Percentiles rank a stretch among this genome's conserved stretches.
phyloP scores from a whole-genome alignment of 1,284 basidiomycete species.

The Malassezia globosa region DNA sequence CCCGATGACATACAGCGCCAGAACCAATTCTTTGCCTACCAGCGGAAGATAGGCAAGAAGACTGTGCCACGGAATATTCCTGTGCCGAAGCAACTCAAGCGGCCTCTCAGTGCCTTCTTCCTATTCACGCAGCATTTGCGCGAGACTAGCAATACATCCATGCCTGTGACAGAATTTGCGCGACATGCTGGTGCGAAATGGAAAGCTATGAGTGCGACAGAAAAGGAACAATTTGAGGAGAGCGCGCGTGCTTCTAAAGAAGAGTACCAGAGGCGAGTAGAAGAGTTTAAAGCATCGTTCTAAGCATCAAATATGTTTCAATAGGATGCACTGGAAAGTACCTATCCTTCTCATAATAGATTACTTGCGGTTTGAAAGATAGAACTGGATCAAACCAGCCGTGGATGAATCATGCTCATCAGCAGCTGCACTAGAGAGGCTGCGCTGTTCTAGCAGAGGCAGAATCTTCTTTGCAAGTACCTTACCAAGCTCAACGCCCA shows the following conservation, averaged over 20 bases:
- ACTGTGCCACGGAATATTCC: constrained; percentile 23
- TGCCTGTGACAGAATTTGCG: constrained; percentile 23
- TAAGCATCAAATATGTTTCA: neutral
- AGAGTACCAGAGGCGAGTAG: constrained; percentile 27
- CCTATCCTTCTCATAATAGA: neutral
- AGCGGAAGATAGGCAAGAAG: constrained; percentile 33
- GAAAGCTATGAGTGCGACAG: constrained; percentile 25
- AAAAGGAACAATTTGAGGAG: constrained; percentile 31
- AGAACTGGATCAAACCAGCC: constrained; percentile 34
- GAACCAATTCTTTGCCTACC: constrained; percentile 32
- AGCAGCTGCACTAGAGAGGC: constrained; percentile 56
- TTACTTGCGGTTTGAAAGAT: constrained; percentile 30
- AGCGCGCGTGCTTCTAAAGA: constrained; percentile 21
- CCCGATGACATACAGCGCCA: constrained; percentile 40
- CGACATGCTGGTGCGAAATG: constrained; percentile 27
- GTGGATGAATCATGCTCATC: constrained; percentile 68
- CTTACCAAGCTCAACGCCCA: constrained; percentile 65
- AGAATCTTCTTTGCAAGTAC: constrained; percentile 88
- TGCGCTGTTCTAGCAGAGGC: constrained; percentile 67
- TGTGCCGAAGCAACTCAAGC: constrained; percentile 35
- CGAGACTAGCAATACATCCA: constrained; percentile 14
- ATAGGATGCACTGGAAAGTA: neutral
- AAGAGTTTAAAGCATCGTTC: constrained; percentile 19
- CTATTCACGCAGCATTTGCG: constrained; percentile 32
- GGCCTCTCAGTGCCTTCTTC: constrained; percentile 33